These are phyloP conservation scores for Euphorbia celastroides DNA, from an alignment of 441 rosid species.

Conservation along the genomic window DNA sequence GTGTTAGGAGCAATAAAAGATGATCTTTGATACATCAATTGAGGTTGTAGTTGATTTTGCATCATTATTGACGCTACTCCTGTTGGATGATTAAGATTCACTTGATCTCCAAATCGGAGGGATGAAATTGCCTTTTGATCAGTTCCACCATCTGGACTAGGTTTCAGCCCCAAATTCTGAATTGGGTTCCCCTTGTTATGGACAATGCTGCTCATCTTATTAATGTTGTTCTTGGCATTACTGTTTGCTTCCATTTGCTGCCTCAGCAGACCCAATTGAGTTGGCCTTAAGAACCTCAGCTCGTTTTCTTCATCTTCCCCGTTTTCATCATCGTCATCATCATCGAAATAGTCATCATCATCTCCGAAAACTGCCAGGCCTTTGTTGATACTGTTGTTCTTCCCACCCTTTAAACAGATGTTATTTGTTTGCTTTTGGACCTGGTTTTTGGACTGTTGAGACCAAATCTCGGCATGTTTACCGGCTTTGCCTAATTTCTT, in stretches of 20 bases:
- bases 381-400: constrained; percentile 30
- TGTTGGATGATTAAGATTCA: no score
- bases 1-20: constrained; percentile 48
- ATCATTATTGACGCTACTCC: no score
- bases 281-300: constrained; percentile 29
- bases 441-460: constrained; percentile 41
- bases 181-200: constrained; percentile 51
- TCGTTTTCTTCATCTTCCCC: constrained; percentile 41
- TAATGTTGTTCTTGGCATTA: constrained; percentile 40
- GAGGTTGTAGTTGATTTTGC: constrained; percentile 44
- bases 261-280: constrained; percentile 33
- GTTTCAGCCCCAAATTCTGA: constrained; percentile 38
- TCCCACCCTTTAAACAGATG: constrained; percentile 28
- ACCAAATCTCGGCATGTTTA: constrained; percentile 79
- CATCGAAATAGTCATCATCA: constrained; percentile 32
- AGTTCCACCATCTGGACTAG: constrained; percentile 27
- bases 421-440: constrained; percentile 35
- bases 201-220: constrained; percentile 31
- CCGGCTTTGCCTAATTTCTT: constrained; percentile 72
- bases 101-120: no score
- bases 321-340: constrained; percentile 32
- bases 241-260: constrained; percentile 35
- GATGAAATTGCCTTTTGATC: constrained; percentile 42
- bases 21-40: constrained; percentile 72
- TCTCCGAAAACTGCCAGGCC: constrained; percentile 42